These are phyloP conservation scores for Yamadazyma dushanensis DNA, from an alignment of 1,139 yeast species.

Conservation along the genomic window DNA sequence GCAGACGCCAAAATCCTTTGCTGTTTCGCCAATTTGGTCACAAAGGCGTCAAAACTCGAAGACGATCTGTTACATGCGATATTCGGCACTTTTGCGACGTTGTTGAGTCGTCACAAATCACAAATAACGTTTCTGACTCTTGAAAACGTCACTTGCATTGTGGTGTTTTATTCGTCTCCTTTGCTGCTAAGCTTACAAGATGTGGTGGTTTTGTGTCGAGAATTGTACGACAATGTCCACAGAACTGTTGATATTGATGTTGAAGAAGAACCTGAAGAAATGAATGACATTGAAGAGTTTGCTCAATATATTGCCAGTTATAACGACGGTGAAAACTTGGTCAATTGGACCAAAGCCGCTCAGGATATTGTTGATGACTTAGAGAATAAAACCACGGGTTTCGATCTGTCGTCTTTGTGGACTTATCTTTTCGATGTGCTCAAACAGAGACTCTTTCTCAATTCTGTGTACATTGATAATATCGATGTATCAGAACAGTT, in stretches of 20 bases:
- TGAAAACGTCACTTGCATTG: conserved; percentile 7
- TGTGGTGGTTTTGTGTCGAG: conserved; percentile 5
- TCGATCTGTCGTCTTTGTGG: conserved; percentile 2
- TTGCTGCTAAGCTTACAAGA: conserved; percentile 8
- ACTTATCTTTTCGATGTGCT: conserved; percentile 8
- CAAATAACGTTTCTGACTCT: conserved; percentile 6
- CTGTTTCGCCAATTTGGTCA: conserved; percentile 5
- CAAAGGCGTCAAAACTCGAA: conserved; percentile 2
- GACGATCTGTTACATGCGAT: conserved; percentile 7
- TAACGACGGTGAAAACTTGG: conserved; percentile 1
- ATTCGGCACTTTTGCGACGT: conserved; percentile 13
- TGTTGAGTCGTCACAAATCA: conserved; percentile 2
- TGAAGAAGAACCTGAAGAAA: conserved; percentile 11
- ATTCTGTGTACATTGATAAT: conserved; percentile 16
- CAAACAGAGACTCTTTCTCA: conserved; percentile 10
- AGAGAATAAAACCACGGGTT: neutral
- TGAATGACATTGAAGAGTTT: conserved; percentile 25
- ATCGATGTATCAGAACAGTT: conserved; percentile 8
- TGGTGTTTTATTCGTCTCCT: conserved; percentile 16
- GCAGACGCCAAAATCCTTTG: conserved; percentile 10
- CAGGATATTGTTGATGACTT: conserved; percentile 19
- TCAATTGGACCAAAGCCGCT: conserved; percentile 21
- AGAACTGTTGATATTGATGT: neutral
- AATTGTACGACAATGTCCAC: conserved; percentile 5
- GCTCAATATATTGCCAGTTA: conserved; percentile 17